Evolutionary conservation across 345 rosid species (phyloP), one percentile per base, ranked within the genome.

Genomic region (Euphorbia lathyris): DNA sequence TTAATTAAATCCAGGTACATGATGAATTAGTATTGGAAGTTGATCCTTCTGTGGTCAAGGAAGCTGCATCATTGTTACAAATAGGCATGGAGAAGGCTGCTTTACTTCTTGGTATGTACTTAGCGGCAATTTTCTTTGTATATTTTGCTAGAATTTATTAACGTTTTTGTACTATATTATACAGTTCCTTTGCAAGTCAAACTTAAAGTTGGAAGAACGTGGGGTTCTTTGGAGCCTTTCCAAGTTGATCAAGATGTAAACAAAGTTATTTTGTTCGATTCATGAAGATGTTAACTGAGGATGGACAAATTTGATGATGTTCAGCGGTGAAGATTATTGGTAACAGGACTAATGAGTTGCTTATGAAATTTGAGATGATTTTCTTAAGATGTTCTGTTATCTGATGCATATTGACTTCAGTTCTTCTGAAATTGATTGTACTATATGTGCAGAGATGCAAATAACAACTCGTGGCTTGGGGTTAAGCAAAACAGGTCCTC

Each of bases 11-110:
- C 22, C 71, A 92, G 99, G 92, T 95, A 53, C 97, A 95, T 82
- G 99, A 95, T 78, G 96, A 95, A 77, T 82, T 95, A 73, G 90
- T 95, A 8, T 78, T 95, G 73, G 97, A 92, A 86, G 91, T 84
- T 40, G 96, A 95, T 76, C 90, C 92, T 5, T 71, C 68, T 30
- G 85, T 85, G 83, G 69, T 84, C 64, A 87, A 86, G 73, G 93
- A 92, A 85, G 99, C 93, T 79, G 92, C 88, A 38, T 67, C 50
- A 36, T 70, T 95, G 80, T 80, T 90, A 61, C 84, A 72, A 72
- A 71, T 56, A 72, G 80, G 93, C 87, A 95, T 92, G 99, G 96
- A 88, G 84, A 85, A 74, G 79, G 93, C 96, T 48, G 89, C 81
- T 45, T 73, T 81, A 16, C 96, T 95, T 75, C 88, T 84, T 27